These are phyloP conservation scores for Rhodofomes roseus DNA, from an alignment of 1,284 basidiomycete species.

Conservation along the genomic window DNA sequence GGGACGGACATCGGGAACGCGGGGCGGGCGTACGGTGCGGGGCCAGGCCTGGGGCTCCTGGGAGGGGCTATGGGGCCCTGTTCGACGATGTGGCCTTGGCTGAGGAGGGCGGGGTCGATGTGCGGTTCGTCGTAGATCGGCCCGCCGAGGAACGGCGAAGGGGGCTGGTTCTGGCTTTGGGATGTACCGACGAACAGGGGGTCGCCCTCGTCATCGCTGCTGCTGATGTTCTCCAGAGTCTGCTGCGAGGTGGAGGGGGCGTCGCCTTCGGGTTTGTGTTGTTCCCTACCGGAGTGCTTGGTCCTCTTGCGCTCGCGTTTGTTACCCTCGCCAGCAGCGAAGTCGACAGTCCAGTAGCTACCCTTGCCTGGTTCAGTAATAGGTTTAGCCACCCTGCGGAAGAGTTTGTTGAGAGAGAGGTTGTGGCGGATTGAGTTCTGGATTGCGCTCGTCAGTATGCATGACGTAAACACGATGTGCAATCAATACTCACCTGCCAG, in stretches of 20 bases:
- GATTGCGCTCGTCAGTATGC: constrained; percentile 4
- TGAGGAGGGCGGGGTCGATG: neutral
- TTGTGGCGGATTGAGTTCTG: constrained; percentile 90
- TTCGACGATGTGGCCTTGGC: neutral
- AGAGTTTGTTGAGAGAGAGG: constrained; percentile 82
- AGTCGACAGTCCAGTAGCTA: constrained; percentile 67
- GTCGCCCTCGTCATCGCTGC: neutral
- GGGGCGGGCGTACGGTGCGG: neutral
- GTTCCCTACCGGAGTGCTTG: constrained; percentile 30
- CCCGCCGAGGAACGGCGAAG: neutral
- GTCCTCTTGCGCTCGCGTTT: constrained; percentile 60
- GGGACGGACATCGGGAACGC: neutral
- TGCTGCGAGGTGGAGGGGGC: neutral
- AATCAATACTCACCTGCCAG: constrained; percentile 54
- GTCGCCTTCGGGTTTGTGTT: neutral
- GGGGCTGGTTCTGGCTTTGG: neutral
- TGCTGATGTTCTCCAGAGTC: neutral
- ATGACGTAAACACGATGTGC: neutral
- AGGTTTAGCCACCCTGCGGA: constrained; percentile 59
- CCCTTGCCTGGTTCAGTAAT: constrained; percentile 74
- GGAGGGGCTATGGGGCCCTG: neutral
- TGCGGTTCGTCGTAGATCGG: neutral
- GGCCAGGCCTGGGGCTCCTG: neutral
- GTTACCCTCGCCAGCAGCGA: constrained; percentile 57
- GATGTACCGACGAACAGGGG: neutral